A percentile compares a stretch with the other conserved stretches of the same genome.
Evolutionary conservation across 2,329 filamentous ascomycete genomes (phyloP).

Genomic region (Penicillium sp.): DNA sequence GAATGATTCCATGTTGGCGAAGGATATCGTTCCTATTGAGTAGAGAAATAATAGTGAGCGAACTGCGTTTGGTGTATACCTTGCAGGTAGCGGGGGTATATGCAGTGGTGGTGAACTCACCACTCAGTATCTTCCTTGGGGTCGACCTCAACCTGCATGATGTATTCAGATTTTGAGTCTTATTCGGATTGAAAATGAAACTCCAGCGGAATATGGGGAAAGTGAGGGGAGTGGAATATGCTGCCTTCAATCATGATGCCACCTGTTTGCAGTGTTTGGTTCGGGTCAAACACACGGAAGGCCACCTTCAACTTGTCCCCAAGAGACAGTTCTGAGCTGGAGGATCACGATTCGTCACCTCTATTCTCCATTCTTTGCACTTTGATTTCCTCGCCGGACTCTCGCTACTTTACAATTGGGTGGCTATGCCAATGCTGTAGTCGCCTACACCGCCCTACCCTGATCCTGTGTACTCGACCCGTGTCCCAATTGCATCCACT

Average conservation of each 20-base stretch:
- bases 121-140: slow-evolving; percentile 98
- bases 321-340: slow-evolving; percentile 27
- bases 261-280: slow-evolving; percentile 45
- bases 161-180: slow-evolving; percentile 6
- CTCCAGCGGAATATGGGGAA: slow-evolving; percentile 1
- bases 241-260: slow-evolving; percentile 28
- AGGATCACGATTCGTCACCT: slow-evolving; percentile 21
- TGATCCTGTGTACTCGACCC: slow-evolving; percentile 26
- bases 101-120: slow-evolving; percentile 49
- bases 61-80: slow-evolving; percentile 10
- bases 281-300: slow-evolving; percentile 37
- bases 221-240: slow-evolving; percentile 7
- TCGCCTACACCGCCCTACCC: slow-evolving; percentile 26
- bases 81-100: slow-evolving; percentile 13
- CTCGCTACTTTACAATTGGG: slow-evolving; percentile 4
- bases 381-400: neutral
- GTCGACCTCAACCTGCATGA: slow-evolving; percentile 78
- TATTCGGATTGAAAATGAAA: neutral
- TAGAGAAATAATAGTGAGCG: slow-evolving; percentile 11
- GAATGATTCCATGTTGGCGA: slow-evolving; percentile 92
- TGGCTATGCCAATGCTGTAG: slow-evolving; percentile 27
- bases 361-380: slow-evolving; percentile 11
- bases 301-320: slow-evolving; percentile 40
- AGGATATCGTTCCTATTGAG: slow-evolving; percentile 89
- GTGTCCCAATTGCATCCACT: slow-evolving; percentile 29